Base-by-base conservation (phyloP, 495 filamentous ascomycete genomes). In the Talaromyces borbonicus region DNA sequence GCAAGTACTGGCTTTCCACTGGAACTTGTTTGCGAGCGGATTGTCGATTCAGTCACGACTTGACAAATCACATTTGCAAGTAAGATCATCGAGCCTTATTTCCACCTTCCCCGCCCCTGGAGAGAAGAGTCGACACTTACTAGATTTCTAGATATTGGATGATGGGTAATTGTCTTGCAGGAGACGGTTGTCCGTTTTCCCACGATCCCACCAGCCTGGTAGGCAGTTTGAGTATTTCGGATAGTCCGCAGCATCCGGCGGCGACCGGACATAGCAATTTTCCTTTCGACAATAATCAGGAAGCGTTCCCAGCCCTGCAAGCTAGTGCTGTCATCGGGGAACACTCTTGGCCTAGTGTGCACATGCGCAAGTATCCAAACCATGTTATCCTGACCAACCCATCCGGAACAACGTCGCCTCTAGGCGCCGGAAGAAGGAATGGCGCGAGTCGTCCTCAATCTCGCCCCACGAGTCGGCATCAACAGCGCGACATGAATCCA, bases 21-120 rank as follows among this genome's bases (percentile, higher is more conserved):
- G 93, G 93, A 4, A 81, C 87, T 58, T 99, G 93, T 56, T 78
- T 95, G 24, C 78, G 93, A 24, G 90, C 90, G 40, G 93, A 99
- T 57, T 99, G 93, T 54, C 81, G 90, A 39, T 99, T 96, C 64
- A 95, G 89, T 51, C 93, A 99, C 65, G 93, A 99, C 57, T 68
- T 93, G 25, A 94, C 86, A 51, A 90, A 81, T 52, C 92, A 95
- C 51, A 79, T 99, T 47, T 99, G 93, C 90, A 99, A 97, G 84
- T 97, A 73, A 73, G 86, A 41, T 7, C 27, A 12, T 84, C 23
- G 37, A 4, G 1, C 12, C 19, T 31, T 7, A 32, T 7, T 18
- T 6, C 12, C 8, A 5, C 39, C 16, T 1, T 29, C 18, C 14
- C 9, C 46, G 23, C 11, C 5, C 19, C 24, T 1, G 6, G n/a